phyloP scores from a whole-genome alignment of 805 yeast genomes.

The Metschnikowia picachoensis region DNA sequence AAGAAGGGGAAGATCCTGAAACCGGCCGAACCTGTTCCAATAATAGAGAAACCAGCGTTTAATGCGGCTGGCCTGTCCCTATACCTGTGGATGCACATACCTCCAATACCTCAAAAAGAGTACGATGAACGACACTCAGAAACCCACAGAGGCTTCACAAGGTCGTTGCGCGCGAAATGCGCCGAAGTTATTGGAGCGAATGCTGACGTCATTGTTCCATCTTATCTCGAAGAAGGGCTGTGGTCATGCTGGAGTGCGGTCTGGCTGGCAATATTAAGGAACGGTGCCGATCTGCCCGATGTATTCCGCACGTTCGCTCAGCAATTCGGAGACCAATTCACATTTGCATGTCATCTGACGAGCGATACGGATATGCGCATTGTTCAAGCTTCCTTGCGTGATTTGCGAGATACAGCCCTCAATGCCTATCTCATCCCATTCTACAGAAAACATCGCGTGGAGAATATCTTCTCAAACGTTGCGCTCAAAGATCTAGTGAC shows the following conservation, averaged over 20 bases:
- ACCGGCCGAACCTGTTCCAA: conserved; percentile 4
- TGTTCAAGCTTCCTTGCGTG: conserved; percentile 4
- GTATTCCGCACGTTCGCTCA: conserved; percentile 28
- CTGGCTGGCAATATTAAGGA: conserved; percentile 28
- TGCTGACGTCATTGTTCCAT: conserved; percentile 19
- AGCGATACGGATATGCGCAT: neutral
- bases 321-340: conserved; percentile 14
- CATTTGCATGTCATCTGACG: conserved; percentile 26
- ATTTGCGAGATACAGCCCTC: conserved; percentile 13
- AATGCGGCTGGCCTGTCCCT: conserved; percentile 16
- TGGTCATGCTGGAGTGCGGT: conserved; percentile 30
- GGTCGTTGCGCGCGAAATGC: conserved; percentile 20
- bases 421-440: conserved; percentile 15
- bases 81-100: conserved; percentile 18
- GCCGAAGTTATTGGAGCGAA: conserved; percentile 28
- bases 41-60: conserved; percentile 10
- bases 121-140: neutral
- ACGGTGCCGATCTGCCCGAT: conserved; percentile 28
- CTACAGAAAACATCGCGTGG: conserved; percentile 28
- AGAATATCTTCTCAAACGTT: conserved; percentile 32
- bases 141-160: neutral
- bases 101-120: conserved; percentile 1
- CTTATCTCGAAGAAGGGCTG: conserved; percentile 23
- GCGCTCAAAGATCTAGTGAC: conserved; percentile 20
- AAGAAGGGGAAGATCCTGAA: conserved; percentile 5